Conservation (phyloP, 2,329 filamentous ascomycete species). For the Ophiostoma tasmaniense region DNA sequence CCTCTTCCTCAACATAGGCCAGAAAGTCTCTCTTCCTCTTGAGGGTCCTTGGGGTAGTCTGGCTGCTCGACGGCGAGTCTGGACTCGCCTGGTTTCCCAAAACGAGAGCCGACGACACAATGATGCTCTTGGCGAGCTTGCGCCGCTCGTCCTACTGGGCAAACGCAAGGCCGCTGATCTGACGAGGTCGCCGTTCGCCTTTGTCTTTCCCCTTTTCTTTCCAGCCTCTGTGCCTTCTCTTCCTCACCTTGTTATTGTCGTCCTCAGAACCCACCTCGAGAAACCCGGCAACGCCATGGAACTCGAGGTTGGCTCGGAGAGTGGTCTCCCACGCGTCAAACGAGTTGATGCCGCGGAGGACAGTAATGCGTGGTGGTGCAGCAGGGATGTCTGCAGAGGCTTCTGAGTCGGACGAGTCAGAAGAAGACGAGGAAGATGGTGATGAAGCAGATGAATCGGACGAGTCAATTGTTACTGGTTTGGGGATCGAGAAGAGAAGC, state of each 20-base stretch:
- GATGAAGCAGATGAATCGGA: not conserved
- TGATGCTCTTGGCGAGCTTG: slow-evolving; percentile 14
- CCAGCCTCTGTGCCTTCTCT: not conserved
- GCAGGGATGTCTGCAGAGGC: not conserved
- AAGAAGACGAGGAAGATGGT: not conserved
- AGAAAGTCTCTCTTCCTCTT: not conserved
- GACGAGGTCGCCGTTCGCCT: not conserved
- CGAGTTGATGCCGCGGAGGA: slow-evolving; percentile 11
- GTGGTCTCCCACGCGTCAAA: slow-evolving; percentile 16
- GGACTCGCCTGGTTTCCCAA: not conserved
- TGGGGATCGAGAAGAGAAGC: not conserved
- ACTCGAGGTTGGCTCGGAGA: slow-evolving; percentile 11
- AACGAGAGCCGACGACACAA: slow-evolving; percentile 14
- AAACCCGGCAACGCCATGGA: slow-evolving; percentile 15
- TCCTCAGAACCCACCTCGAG: not conserved
- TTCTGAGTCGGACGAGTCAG: not conserved
- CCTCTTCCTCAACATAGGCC: not conserved
- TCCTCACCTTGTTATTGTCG: not conserved
- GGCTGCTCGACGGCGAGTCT: not conserved
- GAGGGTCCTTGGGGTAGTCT: not conserved
- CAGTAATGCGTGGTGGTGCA: slow-evolving; percentile 6
- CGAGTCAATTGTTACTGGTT: not conserved
- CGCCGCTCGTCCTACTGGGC: slow-evolving; percentile 17
- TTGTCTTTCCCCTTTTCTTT: not conserved
- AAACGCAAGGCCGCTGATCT: slow-evolving; percentile 2